Conservation (phyloP, 805 yeast species). For the Scheffersomyces ergatensis region DNA sequence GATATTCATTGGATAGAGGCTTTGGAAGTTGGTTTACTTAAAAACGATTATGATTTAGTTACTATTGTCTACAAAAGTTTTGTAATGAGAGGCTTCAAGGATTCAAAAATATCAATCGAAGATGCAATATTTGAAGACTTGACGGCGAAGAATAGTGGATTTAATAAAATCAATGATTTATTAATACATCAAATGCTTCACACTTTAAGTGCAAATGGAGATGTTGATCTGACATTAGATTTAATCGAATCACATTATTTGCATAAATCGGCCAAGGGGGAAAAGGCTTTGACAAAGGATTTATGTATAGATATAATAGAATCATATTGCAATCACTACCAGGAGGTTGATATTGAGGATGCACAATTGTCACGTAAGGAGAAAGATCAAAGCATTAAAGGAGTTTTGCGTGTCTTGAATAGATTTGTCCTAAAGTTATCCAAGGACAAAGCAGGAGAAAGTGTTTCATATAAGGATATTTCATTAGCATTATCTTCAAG, state of each 20-base stretch:
- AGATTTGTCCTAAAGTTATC: constrained; percentile 17
- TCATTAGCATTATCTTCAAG: constrained; percentile 26
- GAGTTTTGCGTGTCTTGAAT: constrained; percentile 31
- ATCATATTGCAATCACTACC: constrained; percentile 29
- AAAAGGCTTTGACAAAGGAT: constrained; percentile 29
- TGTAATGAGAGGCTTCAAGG: constrained; percentile 26
- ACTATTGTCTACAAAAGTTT: constrained; percentile 23
- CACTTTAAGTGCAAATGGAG: constrained; percentile 33
- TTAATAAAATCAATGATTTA: constrained; percentile 18
- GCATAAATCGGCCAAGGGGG: constrained; percentile 29
- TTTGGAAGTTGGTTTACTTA: constrained; percentile 20
- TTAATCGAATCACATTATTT: constrained; percentile 36
- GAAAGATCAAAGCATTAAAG: constrained; percentile 23
- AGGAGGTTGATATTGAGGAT: constrained; percentile 7
- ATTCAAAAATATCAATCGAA: constrained; percentile 17
- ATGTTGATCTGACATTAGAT: constrained; percentile 29
- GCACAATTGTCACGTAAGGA: constrained; percentile 5
- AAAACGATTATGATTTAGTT: constrained; percentile 25
- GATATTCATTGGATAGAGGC: constrained; percentile 18
- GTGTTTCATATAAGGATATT: constrained; percentile 23
- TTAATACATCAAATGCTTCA: constrained; percentile 26
- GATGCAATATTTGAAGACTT: constrained; percentile 18
- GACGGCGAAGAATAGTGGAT: constrained; percentile 7
- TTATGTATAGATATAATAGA: constrained; percentile 30
- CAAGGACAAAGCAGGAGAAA: constrained; percentile 5